A percentile compares a stretch with the other conserved stretches of the same genome.
These are phyloP conservation scores for Psilocybe sp. DNA, from an alignment of 768 basidiomycete species.

Conservation along the genomic window DNA sequence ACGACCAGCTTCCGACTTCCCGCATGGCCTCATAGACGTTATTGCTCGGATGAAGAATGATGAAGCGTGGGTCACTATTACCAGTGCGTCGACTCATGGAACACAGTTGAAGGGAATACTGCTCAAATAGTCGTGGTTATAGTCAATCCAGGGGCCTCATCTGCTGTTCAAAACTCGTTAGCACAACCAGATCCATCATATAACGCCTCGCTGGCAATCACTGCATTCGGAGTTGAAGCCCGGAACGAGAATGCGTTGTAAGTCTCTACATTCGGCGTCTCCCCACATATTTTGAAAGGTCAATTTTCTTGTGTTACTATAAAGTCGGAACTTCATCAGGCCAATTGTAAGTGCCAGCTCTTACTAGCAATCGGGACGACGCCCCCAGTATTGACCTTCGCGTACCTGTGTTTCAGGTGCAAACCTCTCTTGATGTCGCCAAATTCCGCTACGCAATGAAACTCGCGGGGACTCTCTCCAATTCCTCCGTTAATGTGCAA, in stretches of 20 bases:
- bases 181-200: slow-evolving; percentile 38
- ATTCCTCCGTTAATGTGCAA: slow-evolving; percentile 12
- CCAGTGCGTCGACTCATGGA: slow-evolving; percentile 33
- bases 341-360: slow-evolving; percentile 23
- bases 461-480: slow-evolving; percentile 12
- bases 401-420: slow-evolving; percentile 19
- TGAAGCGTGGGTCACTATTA: slow-evolving; percentile 47
- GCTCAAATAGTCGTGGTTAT: background rate
- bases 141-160: slow-evolving; percentile 42
- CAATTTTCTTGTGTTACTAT: background rate
- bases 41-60: slow-evolving; percentile 43
- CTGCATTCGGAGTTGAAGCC: slow-evolving; percentile 45
- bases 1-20: slow-evolving; percentile 36
- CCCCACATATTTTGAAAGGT: background rate
- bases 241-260: slow-evolving; percentile 63
- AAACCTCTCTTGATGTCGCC: slow-evolving; percentile 32
- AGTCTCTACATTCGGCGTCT: slow-evolving; percentile 14
- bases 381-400: background rate
- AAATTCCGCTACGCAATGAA: slow-evolving; percentile 15
- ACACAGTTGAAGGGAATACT: background rate
- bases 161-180: slow-evolving; percentile 34
- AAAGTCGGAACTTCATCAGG: slow-evolving; percentile 29
- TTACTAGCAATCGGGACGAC: background rate
- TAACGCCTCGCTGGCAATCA: slow-evolving; percentile 46
- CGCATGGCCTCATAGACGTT: slow-evolving; percentile 38